Base-by-base conservation (phyloP, 257 asterid species). In the Petunia axillaris region DNA sequence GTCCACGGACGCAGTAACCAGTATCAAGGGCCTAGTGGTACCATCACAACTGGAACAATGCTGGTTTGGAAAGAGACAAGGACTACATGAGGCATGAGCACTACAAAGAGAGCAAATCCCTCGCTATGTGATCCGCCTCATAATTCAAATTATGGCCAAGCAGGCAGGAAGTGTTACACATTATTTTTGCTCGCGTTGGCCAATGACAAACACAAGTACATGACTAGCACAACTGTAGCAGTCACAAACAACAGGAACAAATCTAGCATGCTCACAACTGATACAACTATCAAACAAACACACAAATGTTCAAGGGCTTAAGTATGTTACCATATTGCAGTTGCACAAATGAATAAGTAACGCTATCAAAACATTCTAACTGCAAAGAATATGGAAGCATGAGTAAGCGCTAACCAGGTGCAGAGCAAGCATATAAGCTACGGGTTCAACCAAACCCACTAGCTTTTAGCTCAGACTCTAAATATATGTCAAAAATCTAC, bases 1-100 rank as follows among this genome's bases (percentile, higher is more conserved):
- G 87, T 94, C 98, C 82, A 93, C 98, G 8, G 98, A 94, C 75
- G 98, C 98, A 68, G 98, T 94, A 55, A 93, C 98, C 64, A 94
- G 86, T 79, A 93, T 77, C 65, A 94, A 78, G 44, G 98, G 90
- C 87, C 94, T 89, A 14, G 93, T 93, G 53, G 92, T 86, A 88
- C 90, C 89, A 85, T 92, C 92, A 80, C 84, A 84, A 53, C 87
- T 78, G 70, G 89, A 87, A 85, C 98, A 94, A 64, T 94, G 98
- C 97, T 94, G 97, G 75, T 50, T 44, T 80, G 76, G 36, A 75
- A 53, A 65, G 74, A 74, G 39, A 68, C 6, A 66, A 66, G 77
- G 59, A 73, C 39, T 48, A 3, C 59, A 73, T 15, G 62, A 41
- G 68, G 37, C 25, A 8, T 3, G 6, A 71, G 57, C 10, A 10